These are phyloP conservation scores for Physcia stellaris DNA, from an alignment of 495 filamentous ascomycete genomes.

Conservation along the genomic window DNA sequence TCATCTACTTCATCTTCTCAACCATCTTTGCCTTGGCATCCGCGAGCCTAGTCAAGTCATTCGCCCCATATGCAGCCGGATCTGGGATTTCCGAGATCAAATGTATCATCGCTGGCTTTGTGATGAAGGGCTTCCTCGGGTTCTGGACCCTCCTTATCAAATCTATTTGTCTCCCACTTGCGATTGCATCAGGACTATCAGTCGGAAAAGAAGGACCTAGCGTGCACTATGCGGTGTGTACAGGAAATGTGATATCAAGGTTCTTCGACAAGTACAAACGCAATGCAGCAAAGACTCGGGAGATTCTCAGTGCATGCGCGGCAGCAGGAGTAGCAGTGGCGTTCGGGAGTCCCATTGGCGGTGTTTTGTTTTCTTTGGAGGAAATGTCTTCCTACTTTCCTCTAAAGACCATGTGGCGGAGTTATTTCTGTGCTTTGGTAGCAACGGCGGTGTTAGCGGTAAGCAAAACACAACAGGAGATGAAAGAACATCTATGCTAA, in stretches of 20 bases:
- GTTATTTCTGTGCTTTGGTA: constrained; percentile 94
- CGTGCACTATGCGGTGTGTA: constrained; percentile 96
- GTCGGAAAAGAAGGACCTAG: constrained; percentile 97
- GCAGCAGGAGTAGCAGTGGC: constrained; percentile 93
- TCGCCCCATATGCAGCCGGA: constrained; percentile 91
- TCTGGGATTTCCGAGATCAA: constrained; percentile 99
- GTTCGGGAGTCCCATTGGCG: constrained; percentile 94
- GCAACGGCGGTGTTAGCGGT: constrained; percentile 84
- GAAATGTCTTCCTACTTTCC: constrained; percentile 99
- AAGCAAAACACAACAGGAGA: constrained; percentile 13
- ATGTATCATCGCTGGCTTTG: constrained; percentile 97
- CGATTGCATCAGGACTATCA: constrained; percentile 88
- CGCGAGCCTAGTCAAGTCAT: constrained; percentile 77
- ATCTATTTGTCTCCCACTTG: constrained; percentile 77
- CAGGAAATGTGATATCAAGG: constrained; percentile 89
- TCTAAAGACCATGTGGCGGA: constrained; percentile 94
- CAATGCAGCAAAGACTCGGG: constrained; percentile 88
- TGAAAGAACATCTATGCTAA: background rate
- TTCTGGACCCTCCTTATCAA: constrained; percentile 91
- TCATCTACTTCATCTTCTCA: constrained; percentile 80
- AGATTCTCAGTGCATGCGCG: constrained; percentile 88
- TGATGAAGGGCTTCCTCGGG: constrained; percentile 97
- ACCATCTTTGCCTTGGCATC: constrained; percentile 69
- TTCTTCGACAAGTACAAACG: constrained; percentile 86
- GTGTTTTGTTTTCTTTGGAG: constrained; percentile 91